phyloP scores from a whole-genome alignment of 1,139 yeast species.

The Lodderomyces theae region DNA sequence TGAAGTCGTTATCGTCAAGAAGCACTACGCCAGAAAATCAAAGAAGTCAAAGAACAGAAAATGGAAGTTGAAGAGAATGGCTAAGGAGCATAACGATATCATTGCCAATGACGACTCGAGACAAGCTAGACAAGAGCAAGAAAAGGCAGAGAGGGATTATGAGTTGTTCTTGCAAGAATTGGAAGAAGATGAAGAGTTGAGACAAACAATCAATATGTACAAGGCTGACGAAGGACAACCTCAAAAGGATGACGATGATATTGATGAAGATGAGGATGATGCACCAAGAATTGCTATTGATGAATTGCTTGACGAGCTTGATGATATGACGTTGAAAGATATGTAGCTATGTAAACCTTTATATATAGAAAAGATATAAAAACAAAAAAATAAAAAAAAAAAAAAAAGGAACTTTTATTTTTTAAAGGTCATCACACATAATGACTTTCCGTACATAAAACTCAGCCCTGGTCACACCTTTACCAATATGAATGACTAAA shows the following conservation, averaged over 20 bases:
- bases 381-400: too few relatives aligned
- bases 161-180: conserved; percentile 94
- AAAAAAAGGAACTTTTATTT: too few relatives aligned
- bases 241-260: conserved; percentile 29
- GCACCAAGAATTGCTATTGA: conserved; percentile 77
- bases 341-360: too few relatives aligned
- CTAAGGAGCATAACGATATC: conserved; percentile 85
- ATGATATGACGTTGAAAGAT: conserved; percentile 81
- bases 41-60: conserved; percentile 76
- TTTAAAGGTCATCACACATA: too few relatives aligned
- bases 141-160: conserved; percentile 91
- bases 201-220: conserved; percentile 86
- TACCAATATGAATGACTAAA: too few relatives aligned
- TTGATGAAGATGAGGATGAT: conserved; percentile 54
- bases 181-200: conserved; percentile 94
- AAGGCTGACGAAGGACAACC: conserved; percentile 48
- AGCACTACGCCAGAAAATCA: conserved; percentile 77
- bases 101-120: conserved; percentile 76
- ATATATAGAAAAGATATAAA: too few relatives aligned
- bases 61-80: conserved; percentile 99
- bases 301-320: conserved; percentile 86
- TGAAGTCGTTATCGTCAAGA: conserved; percentile 93
- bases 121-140: conserved; percentile 84
- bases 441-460: too few relatives aligned
- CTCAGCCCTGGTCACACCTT: too few relatives aligned